Base-by-base conservation (phyloP, 495 filamentous ascomycete species). In the Oleoguttula mirabilis region DNA sequence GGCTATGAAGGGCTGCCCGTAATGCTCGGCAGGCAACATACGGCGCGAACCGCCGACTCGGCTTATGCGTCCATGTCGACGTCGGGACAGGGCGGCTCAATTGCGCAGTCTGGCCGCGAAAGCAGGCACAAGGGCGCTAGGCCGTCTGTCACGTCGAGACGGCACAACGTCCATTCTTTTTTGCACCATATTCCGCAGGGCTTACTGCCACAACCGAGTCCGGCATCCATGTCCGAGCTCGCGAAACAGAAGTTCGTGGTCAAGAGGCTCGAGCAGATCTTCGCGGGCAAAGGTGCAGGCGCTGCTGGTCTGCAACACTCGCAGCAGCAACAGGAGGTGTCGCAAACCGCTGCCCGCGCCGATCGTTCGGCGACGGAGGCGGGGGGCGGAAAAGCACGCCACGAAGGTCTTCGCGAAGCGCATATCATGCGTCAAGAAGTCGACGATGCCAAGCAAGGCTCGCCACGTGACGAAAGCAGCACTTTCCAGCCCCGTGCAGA, bases 41-140 rank as follows among this genome's bases (percentile, higher is more conserved):
- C 52, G 6, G 45, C 60, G 5, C 32, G 16, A 1, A 63, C 66
- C 31, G 64, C 76, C 5, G 82, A 86, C 50, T 86, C 82, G 6
- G 82, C 73, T 4, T 85, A 86, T 61, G 78, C 72, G 4, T 84
- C 82, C 21, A 73, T 82, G 66, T 79, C 80, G 3, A 67, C 60
- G 3, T 75, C 73, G 0, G 66, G 65, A 2, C 60, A 65, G 31
- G 54, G 43, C 10, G 33, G 52, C 14, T 60, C 58, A 10, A 43
- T 56, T 0, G 47, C 33, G 2, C 60, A 41, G 32, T 58, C 50
- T 5, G 48, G 24, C 1, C 17, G 43, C 7, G 45, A 48, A 6
- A 33, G 32, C 25, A 51, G 44, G 36, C 28, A 16, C 11, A 41
- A 35, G 19, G 10, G 10, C 10, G 16, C 31, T 15, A 11, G 3